phyloP scores from a whole-genome alignment of 2,329 filamentous ascomycete species.

The Didymella segeticola region DNA sequence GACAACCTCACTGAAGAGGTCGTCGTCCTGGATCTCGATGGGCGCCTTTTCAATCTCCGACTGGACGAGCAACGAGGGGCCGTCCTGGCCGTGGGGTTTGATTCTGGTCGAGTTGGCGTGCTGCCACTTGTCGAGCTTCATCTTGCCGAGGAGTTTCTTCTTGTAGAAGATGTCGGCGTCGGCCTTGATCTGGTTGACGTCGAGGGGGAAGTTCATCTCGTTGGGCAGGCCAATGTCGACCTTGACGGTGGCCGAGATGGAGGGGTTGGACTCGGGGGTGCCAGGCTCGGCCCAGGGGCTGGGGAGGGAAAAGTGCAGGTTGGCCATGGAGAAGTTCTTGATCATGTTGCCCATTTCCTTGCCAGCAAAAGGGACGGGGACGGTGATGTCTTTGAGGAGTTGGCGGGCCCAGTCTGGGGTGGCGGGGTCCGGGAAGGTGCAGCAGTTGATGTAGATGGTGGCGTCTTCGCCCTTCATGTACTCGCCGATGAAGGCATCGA shows the following conservation, averaged over 20 bases:
- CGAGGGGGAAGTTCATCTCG: constrained; percentile 85
- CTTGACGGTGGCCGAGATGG: constrained; percentile 81
- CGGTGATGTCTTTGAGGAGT: constrained; percentile 78
- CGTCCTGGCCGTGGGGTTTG: constrained; percentile 62
- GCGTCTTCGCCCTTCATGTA: constrained; percentile 83
- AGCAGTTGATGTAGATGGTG: constrained; percentile 83
- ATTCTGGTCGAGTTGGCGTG: constrained; percentile 78
- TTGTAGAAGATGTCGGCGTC: constrained; percentile 82
- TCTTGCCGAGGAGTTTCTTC: constrained; percentile 76
- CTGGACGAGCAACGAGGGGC: constrained; percentile 72
- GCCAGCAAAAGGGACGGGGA: constrained; percentile 85
- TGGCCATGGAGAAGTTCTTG: constrained; percentile 82
- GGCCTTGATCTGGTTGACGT: constrained; percentile 78
- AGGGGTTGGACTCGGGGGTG: constrained; percentile 74
- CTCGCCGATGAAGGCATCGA: constrained; percentile 79
- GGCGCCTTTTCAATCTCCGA: constrained; percentile 81
- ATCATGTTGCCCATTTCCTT: constrained; percentile 82
- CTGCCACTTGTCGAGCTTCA: constrained; percentile 85
- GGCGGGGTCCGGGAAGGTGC: constrained; percentile 67
- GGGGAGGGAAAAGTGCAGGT: constrained; percentile 87
- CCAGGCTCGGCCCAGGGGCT: constrained; percentile 78
- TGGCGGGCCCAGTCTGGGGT: constrained; percentile 85
- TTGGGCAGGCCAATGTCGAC: constrained; percentile 80
- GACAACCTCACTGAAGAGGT: constrained; percentile 81
- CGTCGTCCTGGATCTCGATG: constrained; percentile 79